Evolutionary conservation across 139 green algal genomes (phyloP).

Genomic region (Astrephomene gubernaculifera): DNA sequence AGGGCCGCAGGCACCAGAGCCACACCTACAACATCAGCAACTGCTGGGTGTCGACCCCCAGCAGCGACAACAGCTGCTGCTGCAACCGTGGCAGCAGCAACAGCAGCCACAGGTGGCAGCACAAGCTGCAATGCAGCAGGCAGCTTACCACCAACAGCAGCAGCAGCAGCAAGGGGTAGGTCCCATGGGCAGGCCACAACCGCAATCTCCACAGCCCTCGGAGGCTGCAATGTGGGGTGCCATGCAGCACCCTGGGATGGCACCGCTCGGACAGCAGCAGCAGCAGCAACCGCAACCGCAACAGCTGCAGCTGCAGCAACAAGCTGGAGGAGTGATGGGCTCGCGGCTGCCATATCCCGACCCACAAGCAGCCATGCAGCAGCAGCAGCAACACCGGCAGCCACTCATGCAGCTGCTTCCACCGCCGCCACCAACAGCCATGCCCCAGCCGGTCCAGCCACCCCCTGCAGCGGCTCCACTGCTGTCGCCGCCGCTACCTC

Average conservation of each 20-base stretch:
- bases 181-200: neutral
- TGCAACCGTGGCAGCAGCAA: neutral
- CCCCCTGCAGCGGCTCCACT: neutral
- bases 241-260: neutral
- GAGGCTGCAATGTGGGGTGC: neutral
- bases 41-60: neutral
- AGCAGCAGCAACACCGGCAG: neutral
- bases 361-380: neutral
- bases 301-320: neutral
- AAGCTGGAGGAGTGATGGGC: too few species aligned
- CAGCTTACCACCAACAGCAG: neutral
- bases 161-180: neutral
- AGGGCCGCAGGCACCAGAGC: neutral
- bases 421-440: neutral
- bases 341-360: neutral
- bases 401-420: neutral
- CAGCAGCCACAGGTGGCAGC: neutral
- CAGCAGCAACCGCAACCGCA: too few species aligned
- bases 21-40: neutral
- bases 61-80: neutral
- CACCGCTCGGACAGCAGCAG: neutral
- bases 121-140: slow-evolving; percentile 1
- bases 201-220: neutral
- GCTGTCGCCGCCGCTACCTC: neutral
- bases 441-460: neutral